phyloP scores from a whole-genome alignment of 2,329 filamentous ascomycete species.

The Sclerotinia nivalis region DNA sequence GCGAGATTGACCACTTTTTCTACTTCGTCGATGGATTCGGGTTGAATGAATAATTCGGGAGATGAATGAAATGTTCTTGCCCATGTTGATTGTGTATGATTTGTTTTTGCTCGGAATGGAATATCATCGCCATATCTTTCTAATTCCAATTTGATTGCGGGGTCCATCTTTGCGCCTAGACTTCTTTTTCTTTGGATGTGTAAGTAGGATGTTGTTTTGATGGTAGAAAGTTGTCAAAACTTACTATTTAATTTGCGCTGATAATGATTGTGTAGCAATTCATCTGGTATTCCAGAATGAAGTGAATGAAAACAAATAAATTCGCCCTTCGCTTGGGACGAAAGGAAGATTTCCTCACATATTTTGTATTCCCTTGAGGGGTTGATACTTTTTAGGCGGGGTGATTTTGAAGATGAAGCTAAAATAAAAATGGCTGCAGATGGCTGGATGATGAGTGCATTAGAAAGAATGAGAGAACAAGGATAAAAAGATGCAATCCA shows the following conservation, averaged over 20 bases:
- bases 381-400: constrained; percentile 4
- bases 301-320: not conserved
- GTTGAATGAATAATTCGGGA: constrained; percentile 89
- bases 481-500: not conserved
- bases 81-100: constrained; percentile 88
- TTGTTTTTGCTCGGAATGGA: constrained; percentile 72
- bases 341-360: not conserved
- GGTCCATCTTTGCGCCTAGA: constrained; percentile 42
- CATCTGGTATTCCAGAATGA: no score
- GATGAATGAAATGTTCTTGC: constrained; percentile 86
- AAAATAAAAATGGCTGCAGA: not conserved
- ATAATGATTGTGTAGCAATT: not conserved
- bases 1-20: constrained; percentile 82
- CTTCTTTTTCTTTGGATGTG: not conserved
- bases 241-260: not conserved
- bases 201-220: not conserved
- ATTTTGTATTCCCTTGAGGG: not conserved
- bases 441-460: not conserved
- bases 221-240: not conserved
- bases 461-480: not conserved
- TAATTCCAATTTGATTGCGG: constrained; percentile 54
- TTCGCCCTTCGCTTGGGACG: no score
- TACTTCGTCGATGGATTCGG: constrained; percentile 75
- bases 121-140: constrained; percentile 60
- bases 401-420: not conserved